Base-by-base conservation (phyloP, 768 basidiomycete genomes). In the Podaxis rugospora region DNA sequence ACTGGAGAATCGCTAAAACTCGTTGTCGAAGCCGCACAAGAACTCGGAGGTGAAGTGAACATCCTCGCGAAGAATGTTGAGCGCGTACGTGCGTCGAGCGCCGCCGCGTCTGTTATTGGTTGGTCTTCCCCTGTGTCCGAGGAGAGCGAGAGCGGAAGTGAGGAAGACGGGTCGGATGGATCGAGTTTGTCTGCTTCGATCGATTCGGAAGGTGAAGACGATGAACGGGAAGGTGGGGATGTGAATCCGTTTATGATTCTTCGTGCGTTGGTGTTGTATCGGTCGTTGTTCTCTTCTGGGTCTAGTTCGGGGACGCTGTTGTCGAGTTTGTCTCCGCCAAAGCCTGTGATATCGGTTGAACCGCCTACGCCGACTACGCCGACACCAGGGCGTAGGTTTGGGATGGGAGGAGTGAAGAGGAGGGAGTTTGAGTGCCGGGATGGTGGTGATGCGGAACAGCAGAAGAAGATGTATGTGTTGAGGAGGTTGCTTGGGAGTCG, bases 31-130 rank as follows among this genome's bases (percentile, higher is more conserved):
- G 83, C 83, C 25, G 86, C 87, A 21, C 78, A 77, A 50, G 83
- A 85, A 57, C 79, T 92, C 5, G 88, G 89, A 2, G 89, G 88
- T 0, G 67, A 70, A 10, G 78, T 84, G 0, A 79, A 78, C 2
- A 72, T 78, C 56, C 74, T 92, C 14, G 88, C 82, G 0, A 75
- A 78, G 64, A 67, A 74, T 5, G 75, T 91, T 28, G 87, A 89
- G 70, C 76, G 80, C 52, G 76, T 84, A 57, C 85, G 84, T 80
- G 79, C 77, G 64, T 70, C 72, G 21, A 71, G 71, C 16, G 71
- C 71, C 21, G 68, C 57, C 59, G 66, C 21, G n/a, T 59, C 65
- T 10, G n/a, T 23, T 21, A 25, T 49, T 27, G 47, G 47, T n/a
- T 49, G 47, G 47, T 23, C 47, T n/a, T 21, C 47, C 11, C 21